Base-by-base conservation (phyloP, 306 rosid genomes). In the Medicago ruthenica region DNA sequence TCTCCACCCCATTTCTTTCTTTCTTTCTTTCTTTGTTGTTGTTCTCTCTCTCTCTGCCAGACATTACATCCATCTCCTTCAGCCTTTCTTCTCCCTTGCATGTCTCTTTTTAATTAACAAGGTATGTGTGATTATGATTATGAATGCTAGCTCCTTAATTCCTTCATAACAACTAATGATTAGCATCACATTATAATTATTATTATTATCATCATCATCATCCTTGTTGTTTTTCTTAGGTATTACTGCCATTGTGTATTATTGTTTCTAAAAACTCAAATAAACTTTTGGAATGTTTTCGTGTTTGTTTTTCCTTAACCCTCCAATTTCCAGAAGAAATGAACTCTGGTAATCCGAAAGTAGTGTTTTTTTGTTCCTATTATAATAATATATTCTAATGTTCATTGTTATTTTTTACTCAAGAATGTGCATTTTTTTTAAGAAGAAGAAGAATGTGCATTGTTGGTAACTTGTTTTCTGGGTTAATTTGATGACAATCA, bases 81-180 rank as follows among this genome's bases (percentile, higher is more conserved):
- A 59, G 74, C 81, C 75, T 59, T 37, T 13, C 76, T 74, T 74
- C 79, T 74, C 57, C 58, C 44, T 51, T 71, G 41, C 67, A 61
- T 61, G 73, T 65, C 84, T 67, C 79, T 42, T 76, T 21, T 84
- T 76, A 74, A 20, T 84, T 76, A 76, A 72, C 39, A 17, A 84
- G 88, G 94, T 87, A 85, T 41, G 72, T 4, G 2, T 60, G 3
- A 22, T 22, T 12, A 22, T 58, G 16, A 58, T 24, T 24, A 59
- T 59, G 1, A 48, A 21, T 63, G 22, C 15, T 63, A 62, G 0
- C 34, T 65, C 18, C 41, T 24, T 13, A 50, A 15, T 48, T 48
- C 55, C 18, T 48, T 48, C 55, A 48, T 48, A 48, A 48, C 3
- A 60, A 59, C 17, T 21, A 22, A 22, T 62, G 9, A 34, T 6